Evolutionary conservation across 2,329 filamentous ascomycete species (phyloP).

Genomic region (Aspergillus proliferans): DNA sequence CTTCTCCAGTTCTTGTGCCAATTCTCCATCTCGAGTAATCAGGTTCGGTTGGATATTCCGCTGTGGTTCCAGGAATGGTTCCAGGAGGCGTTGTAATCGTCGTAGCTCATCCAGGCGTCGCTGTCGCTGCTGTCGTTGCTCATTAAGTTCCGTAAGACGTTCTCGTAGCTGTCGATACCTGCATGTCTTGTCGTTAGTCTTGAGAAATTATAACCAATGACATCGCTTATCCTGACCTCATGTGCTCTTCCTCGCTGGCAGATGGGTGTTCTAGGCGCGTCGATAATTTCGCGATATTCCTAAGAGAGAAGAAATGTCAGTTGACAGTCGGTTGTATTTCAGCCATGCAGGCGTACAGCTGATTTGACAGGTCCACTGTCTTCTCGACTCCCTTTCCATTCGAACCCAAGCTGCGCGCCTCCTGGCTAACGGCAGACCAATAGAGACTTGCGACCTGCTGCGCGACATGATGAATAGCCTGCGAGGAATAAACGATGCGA

Average conservation of each 20-base stretch:
- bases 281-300: slow-evolving; percentile 35
- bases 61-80: slow-evolving; percentile 45
- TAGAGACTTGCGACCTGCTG: slow-evolving; percentile 52
- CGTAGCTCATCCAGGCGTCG: slow-evolving; percentile 43
- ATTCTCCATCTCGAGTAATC: slow-evolving; percentile 46
- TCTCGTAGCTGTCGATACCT: slow-evolving; percentile 39
- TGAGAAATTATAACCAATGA: slow-evolving; percentile 13
- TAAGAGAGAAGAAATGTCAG: slow-evolving; percentile 10
- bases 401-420: slow-evolving; percentile 17
- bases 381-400: slow-evolving; percentile 29
- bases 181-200: slow-evolving; percentile 19
- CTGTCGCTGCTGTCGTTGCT: slow-evolving; percentile 40
- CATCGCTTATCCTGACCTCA: slow-evolving; percentile 23
- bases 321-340: background rate
- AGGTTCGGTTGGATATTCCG: slow-evolving; percentile 51
- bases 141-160: slow-evolving; percentile 42
- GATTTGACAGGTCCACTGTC: slow-evolving; percentile 34
- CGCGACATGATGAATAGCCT: slow-evolving; percentile 51
- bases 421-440: slow-evolving; percentile 44
- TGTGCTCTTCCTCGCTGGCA: slow-evolving; percentile 25
- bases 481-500: slow-evolving; percentile 48
- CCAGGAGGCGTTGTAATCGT: slow-evolving; percentile 41
- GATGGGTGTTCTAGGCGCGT: slow-evolving; percentile 27
- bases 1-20: slow-evolving; percentile 45
- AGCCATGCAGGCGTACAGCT: slow-evolving; percentile 22